Percentiles rank a stretch among this genome's conserved stretches.
Evolutionary conservation across 2,329 filamentous ascomycete species (phyloP).

Genomic region (Colletotrichum filicis): DNA sequence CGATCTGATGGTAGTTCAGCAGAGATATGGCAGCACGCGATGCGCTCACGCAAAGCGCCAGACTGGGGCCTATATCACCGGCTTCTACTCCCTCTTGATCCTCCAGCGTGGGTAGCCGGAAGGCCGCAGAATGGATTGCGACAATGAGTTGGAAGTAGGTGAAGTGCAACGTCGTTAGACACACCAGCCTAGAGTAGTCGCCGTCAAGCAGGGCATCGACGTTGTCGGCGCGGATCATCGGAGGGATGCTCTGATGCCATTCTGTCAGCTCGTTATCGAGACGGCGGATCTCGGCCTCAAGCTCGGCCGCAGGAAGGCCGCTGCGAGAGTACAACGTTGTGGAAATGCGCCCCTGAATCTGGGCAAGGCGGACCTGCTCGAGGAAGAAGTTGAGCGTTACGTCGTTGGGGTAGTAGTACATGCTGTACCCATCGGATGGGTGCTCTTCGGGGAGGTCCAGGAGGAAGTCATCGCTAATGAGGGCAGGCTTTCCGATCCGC

Average conservation of each 20-base stretch:
- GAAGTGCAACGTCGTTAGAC: conserved; percentile 26
- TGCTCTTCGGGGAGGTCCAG: conserved; percentile 30
- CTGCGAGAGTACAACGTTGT: conserved; percentile 9
- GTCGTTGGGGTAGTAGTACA: conserved; percentile 25
- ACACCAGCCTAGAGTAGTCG: conserved; percentile 19
- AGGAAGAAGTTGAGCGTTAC: conserved; percentile 29
- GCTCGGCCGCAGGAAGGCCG: conserved; percentile 14
- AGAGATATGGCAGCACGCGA: conserved; percentile 30
- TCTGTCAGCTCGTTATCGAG: conserved; percentile 28
- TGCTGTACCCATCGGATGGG: conserved; percentile 24
- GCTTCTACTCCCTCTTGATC: conserved; percentile 21
- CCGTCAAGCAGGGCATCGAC: conserved; percentile 23
- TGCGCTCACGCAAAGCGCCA: conserved; percentile 22
- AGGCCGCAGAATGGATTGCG: conserved; percentile 26
- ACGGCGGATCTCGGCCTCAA: conserved; percentile 28
- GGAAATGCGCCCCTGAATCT: conserved; percentile 22
- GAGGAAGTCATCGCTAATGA: conserved; percentile 30
- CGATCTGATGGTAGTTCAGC: conserved; percentile 26
- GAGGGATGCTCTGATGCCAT: conserved; percentile 28
- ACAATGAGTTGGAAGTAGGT: conserved; percentile 32
- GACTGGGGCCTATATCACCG: conserved; percentile 8
- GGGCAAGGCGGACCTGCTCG: conserved; percentile 28
- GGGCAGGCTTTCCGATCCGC: conserved; percentile 27
- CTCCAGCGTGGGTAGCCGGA: conserved; percentile 11
- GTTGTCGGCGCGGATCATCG: conserved; percentile 30